Base-by-base conservation (phyloP, 129 eudicot genomes). In the Saussurea involucrata region DNA sequence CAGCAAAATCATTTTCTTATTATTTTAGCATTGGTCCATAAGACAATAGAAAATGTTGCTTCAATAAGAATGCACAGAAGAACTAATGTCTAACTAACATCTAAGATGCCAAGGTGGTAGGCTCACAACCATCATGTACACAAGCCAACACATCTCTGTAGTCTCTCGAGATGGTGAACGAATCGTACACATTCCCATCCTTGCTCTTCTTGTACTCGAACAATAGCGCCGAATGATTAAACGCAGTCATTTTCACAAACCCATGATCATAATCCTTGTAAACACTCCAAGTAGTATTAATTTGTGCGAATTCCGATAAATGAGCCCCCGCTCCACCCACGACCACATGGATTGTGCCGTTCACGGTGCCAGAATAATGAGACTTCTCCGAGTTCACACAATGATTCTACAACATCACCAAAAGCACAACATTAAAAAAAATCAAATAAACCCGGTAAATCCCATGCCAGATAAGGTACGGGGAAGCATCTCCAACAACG, bases 241-340 rank as follows among this genome's bases (percentile, higher is more conserved):
- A 87, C 28, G 97, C 97, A 0, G 97, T 91, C 82, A 91, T 69
- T 72, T 91, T 91, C 46, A 87, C 97, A 75, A 88, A 89, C 37
- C 97, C 97, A 9, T 63, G 87, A 72, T 91, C 97, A 63, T 69
- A 80, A 74, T 88, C 92, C 74, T 76, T 85, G 85, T 68, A 81
- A 8, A 91, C 69, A 71, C 97, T 91, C 97, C 97, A 91, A 10
- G 40, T 76, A 28, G 97, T 87, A 66, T 83, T 83, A 9, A 91
- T 69, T 10, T 78, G 4, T 27, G 83, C 72, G 68, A 91, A 88
- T 24, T 76, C 85, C 8, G 94, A 85, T 63, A 91, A 68, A 77
- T 88, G 97, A 73, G 86, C 73, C 57, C 97, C 97, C 4, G 83
- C 97, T 18, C 97, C 97, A 20, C 97, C 95, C 17, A 78, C 95